Base-by-base conservation (phyloP, 371 early-diverging fungal species). In the Mucor indicus region DNA sequence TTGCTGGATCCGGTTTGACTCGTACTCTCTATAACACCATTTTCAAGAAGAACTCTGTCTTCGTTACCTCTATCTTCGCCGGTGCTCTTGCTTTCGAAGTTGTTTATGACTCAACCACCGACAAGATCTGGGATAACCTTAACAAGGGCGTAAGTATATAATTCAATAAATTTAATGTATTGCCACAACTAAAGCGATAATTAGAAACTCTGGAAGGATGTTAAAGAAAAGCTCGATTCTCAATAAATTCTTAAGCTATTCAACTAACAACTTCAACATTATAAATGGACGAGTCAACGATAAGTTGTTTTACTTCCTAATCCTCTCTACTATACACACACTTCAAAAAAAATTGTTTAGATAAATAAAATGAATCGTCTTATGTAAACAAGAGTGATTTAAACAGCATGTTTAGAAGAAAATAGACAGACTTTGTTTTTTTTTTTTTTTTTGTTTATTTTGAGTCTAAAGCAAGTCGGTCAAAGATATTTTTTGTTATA, bases 91-190 rank as follows among this genome's bases (percentile, higher is more conserved):
- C 74, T 21, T 86, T 85, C 64, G 89, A 93, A 69, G 64, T 90
- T 48, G 87, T 69, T 48, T 89, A 86, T 60, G 90, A 91, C 64
- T 69, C 72, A 29, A 54, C 70, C 53, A 63, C 85, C 29, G 77
- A 86, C 72, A 62, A 66, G 50, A 39, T 90, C 47, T 93, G 89
- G 89, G 88, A 91, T 62, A 64, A 66, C 43, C 13, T 81, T 45
- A 93, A 93, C 86, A 77, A 84, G 69, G 92, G 92, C 40, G 94
- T 93, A 83, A 72, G 89, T 85, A 19, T 12, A 39, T 16, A 38
- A 21, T 31, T 39, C 17, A 12, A n/a, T n/a, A n/a, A n/a, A n/a
- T n/a, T n/a, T n/a, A n/a, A n/a, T n/a, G n/a, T n/a, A n/a, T n/a
- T n/a, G n/a, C n/a, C n/a, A n/a, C n/a, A n/a, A n/a, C n/a, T n/a